Evolutionary conservation across 2,329 filamentous ascomycete species (phyloP), one percentile per base, ranked within the genome.

Genomic region (Coniochaeta sp.): DNA sequence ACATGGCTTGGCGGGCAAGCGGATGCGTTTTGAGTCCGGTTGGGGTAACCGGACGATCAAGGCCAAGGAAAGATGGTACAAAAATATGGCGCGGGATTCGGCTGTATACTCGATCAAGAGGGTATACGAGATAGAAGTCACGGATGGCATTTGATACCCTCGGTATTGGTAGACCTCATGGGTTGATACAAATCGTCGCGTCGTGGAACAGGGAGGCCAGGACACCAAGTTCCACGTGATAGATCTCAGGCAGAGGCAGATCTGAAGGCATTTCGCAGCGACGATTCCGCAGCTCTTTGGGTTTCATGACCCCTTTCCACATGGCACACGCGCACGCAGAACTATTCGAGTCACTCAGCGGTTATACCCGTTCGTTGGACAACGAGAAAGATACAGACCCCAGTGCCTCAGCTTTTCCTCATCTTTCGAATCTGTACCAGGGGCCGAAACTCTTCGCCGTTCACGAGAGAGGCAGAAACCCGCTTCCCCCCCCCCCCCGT

Each of bases 61-160:
- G 30, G n/a, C 16, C 38, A 19, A 19, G 17, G 14, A 10, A 14
- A 4, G 19, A 47, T 14, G 22, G 19, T 22, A 47, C 42, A 16
- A 10, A 47, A 26, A 26, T 12, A 42, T 5, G 42, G 17, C 4
- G 47, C 24, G 7, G 30, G 42, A 8, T 16, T n/a, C 26, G 26
- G 26, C 2, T 24, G 47, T 52, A 6, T 30, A 28, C 47, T 40
- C 16, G 22, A 22, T 30, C 17, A 14, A 4, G 16, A 24, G 30
- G 22, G 6, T 3, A 34, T 17, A 9, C 30, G 40, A 58, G 42
- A 52, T 3, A 4, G 26, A 4, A 44, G 17, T n/a, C 34, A 17
- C 19, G 32, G 19, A 40, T 10, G 47, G 58, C 58, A 55, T 59
- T 50, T 59, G 58, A 59, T 59, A 59, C 58, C 58, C 58, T 59